Evolutionary conservation across 2,329 filamentous ascomycete genomes (phyloP), one percentile per base, ranked within the genome.

Genomic region (Orbilia brochopaga): DNA sequence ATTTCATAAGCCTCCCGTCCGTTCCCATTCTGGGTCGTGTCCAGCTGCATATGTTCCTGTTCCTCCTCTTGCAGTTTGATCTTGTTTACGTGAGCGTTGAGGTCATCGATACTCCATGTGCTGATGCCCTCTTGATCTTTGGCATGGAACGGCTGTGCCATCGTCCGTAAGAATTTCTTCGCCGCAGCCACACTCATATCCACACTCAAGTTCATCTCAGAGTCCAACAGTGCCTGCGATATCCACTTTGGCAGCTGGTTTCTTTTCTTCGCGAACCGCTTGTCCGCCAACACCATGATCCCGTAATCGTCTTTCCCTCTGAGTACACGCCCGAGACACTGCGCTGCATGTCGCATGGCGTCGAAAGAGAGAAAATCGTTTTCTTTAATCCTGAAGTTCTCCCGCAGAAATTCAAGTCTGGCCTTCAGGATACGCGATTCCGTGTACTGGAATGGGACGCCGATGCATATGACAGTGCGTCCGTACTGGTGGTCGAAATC

Each of bases 401-500:
- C 95, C 51, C 93, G 87, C n/a, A 99, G 80, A 78, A 99, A 99
- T 78, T 99, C 92, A 2, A 99, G 85, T 1, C 94, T 87, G 0
- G 94, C 94, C 81, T 97, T 99, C 51, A 99, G 84, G 70, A 99
- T 99, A 32, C 94, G 88, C 0, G 92, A 97, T 79, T 99, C 94
- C 1, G 95, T 99, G 81, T 99, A 99, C 80, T 99, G 94, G 81
- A 97, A 99, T 0, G 94, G 94, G 0, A 97, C 93, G 46, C 94
- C 94, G 75, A 99, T 97, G 78, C 92, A 97, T 54, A 99, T 79
- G 80, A 99, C 95, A 11, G 93, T 94, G 62, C 94, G 89, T 42
- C 94, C 94, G 79, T 97, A 99, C 77, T 99, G 94, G 78, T 99
- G 94, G 79, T 99, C 94, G 77, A 99, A 99, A 86, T 99, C 94